phyloP scores from a whole-genome alignment of 1,139 yeast species.

The Wickerhamomyces sp. region DNA sequence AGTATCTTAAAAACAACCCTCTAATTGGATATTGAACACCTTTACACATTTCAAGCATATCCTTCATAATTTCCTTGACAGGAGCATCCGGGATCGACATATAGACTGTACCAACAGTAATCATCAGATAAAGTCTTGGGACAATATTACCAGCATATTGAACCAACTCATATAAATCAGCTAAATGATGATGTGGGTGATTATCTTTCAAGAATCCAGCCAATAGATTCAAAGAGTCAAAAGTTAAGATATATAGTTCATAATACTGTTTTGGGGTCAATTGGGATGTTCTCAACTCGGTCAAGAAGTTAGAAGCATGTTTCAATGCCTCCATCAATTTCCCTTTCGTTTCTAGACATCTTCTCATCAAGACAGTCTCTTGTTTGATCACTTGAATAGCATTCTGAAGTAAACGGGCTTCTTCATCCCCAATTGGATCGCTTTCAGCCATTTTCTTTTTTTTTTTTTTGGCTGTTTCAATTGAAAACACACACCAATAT shows the following conservation, averaged over 20 bases:
- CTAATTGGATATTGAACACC: conserved; percentile 96
- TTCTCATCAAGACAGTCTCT: conserved; percentile 74
- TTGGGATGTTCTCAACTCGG: conserved; percentile 72
- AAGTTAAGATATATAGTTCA: conserved; percentile 80
- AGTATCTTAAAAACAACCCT: conserved; percentile 86
- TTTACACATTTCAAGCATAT: conserved; percentile 96
- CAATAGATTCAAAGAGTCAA: conserved; percentile 74
- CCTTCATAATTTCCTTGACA: conserved; percentile 81
- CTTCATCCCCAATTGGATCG: conserved; percentile 5
- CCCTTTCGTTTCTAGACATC: conserved; percentile 60
- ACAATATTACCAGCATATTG: conserved; percentile 93
- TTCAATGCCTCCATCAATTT: conserved; percentile 84
- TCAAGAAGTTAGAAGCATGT: conserved; percentile 78
- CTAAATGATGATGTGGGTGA: conserved; percentile 69
- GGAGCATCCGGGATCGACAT: conserved; percentile 79
- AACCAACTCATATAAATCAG: conserved; percentile 89
- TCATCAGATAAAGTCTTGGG: conserved; percentile 90
- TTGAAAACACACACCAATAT: background rate
- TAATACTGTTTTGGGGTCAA: conserved; percentile 90
- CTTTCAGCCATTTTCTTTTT: conserved; percentile 7
- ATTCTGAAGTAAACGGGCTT: conserved; percentile 13
- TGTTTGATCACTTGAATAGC: conserved; percentile 43
- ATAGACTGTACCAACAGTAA: conserved; percentile 89
- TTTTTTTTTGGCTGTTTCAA: background rate
- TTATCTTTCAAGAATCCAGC: conserved; percentile 61